A percentile compares a stretch with the other conserved stretches of the same genome.
Evolutionary conservation across 139 green algal species (phyloP).

Genomic region (Chlorella sp.): DNA sequence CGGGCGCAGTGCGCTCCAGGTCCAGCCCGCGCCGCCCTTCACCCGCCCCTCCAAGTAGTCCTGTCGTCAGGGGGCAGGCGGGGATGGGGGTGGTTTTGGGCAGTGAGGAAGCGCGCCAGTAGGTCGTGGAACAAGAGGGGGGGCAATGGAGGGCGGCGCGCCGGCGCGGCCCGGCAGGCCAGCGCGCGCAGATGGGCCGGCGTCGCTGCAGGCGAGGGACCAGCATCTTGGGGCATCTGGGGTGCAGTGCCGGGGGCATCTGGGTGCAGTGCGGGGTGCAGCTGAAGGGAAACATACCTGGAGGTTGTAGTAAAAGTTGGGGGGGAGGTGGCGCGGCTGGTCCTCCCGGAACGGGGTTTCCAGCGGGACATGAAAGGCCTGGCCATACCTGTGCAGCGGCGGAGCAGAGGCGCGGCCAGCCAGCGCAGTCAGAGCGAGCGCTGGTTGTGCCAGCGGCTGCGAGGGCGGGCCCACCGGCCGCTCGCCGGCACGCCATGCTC

Average conservation of each 20-base stretch:
- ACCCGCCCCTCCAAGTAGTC: conserved; percentile 15
- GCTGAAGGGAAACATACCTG: not conserved
- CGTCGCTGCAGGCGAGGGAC: not conserved
- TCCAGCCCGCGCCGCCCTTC: conserved; percentile 4
- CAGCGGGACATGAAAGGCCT: not conserved
- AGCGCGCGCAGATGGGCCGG: not conserved
- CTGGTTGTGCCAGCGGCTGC: not conserved
- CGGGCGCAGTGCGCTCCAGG: conserved; percentile 28
- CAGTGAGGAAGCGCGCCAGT: too few relatives aligned
- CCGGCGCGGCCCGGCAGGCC: not conserved
- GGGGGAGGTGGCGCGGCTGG: conserved; percentile 3
- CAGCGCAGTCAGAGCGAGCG: not conserved
- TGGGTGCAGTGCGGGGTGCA: not conserved
- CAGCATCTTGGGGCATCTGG: not conserved
- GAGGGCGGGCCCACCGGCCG: not conserved
- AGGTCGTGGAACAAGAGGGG: too few relatives aligned
- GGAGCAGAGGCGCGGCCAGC: not conserved
- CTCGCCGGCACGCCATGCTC: not conserved
- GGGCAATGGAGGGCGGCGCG: not conserved
- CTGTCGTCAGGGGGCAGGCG: not conserved
- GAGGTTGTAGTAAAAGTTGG: conserved; percentile 27
- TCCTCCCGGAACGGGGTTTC: conserved; percentile 23
- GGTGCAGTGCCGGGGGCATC: not conserved
- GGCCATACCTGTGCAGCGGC: not conserved
- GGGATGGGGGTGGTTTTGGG: too few relatives aligned